A percentile compares a stretch with the other conserved stretches of the same genome.
These are phyloP conservation scores for Leccinum aurantiacum DNA, from an alignment of 768 basidiomycete species.

Conservation along the genomic window DNA sequence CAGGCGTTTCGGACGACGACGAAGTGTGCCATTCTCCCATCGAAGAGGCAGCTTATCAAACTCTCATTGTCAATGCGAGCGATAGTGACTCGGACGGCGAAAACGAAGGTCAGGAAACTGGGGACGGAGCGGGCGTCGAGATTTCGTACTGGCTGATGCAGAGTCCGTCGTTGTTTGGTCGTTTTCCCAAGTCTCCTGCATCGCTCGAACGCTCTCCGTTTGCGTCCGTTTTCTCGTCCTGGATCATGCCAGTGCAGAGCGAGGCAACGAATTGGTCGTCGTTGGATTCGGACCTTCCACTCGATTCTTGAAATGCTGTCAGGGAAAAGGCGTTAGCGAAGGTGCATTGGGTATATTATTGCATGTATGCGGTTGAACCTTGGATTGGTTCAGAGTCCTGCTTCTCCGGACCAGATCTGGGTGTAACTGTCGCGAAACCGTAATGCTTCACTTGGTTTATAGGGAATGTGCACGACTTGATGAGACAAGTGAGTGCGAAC, in stretches of 20 bases:
- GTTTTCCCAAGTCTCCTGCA: conserved; percentile 15
- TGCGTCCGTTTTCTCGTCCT: conserved; percentile 21
- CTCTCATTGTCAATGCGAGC: conserved; percentile 6
- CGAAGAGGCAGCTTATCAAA: conserved; percentile 1
- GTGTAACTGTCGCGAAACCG: too few species aligned
- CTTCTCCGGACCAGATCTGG: too few species aligned
- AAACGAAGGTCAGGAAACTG: not conserved
- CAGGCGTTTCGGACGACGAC: conserved; percentile 1
- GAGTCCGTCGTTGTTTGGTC: conserved; percentile 10
- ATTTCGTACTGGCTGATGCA: not conserved
- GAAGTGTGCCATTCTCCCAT: not conserved
- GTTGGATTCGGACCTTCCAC: conserved; percentile 17
- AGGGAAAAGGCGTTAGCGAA: not conserved
- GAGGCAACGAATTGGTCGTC: conserved; percentile 7
- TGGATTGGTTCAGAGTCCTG: too few species aligned
- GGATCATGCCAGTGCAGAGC: conserved; percentile 15
- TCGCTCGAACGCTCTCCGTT: conserved; percentile 3
- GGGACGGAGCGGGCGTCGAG: not conserved
- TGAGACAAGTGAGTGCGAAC: too few species aligned
- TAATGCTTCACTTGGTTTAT: too few species aligned
- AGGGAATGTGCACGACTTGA: too few species aligned
- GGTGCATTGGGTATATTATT: not conserved
- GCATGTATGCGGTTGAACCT: too few species aligned
- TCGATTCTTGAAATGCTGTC: not conserved
- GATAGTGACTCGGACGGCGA: conserved; percentile 3